Conservation (phyloP, 2,329 filamentous ascomycete species). For the Scedosporium dehoogii region DNA sequence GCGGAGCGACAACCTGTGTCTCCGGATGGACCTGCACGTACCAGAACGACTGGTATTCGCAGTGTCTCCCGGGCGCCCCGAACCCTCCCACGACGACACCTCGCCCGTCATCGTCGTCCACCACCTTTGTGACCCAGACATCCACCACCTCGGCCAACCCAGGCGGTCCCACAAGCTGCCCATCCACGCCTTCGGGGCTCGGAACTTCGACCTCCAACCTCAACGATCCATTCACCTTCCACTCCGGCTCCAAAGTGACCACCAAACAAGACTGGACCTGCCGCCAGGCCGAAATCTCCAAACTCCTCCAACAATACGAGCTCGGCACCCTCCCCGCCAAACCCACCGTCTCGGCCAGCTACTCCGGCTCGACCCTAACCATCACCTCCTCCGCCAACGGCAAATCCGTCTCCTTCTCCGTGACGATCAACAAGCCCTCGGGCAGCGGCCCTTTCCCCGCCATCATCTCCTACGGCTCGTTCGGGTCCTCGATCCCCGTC, state of each 20-base stretch:
- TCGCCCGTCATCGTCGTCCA: not conserved
- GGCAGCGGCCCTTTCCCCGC: constrained; percentile 28
- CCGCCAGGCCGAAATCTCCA: constrained; percentile 27
- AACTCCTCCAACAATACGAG: constrained; percentile 26
- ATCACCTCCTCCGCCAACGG: constrained; percentile 1
- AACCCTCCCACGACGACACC: not conserved
- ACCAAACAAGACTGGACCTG: constrained; percentile 29
- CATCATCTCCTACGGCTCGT: constrained; percentile 46
- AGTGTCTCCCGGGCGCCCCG: constrained; percentile 6
- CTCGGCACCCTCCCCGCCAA: constrained; percentile 25
- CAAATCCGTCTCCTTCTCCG: constrained; percentile 20
- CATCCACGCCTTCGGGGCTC: not conserved
- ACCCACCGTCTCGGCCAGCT: constrained; percentile 14
- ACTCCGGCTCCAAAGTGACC: constrained; percentile 24
- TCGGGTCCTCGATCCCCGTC: constrained; percentile 42
- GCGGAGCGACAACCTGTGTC: constrained; percentile 6
- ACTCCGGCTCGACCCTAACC: not conserved
- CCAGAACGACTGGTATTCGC: constrained; percentile 10
- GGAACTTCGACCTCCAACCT: not conserved
- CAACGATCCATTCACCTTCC: constrained; percentile 28
- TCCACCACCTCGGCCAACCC: not conserved
- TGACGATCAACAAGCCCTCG: constrained; percentile 18
- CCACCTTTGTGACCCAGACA: not conserved
- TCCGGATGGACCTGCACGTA: constrained; percentile 8
- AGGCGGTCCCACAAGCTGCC: not conserved